Base-by-base conservation (phyloP, 257 asterid genomes). In the Forsythia viridissima region DNA sequence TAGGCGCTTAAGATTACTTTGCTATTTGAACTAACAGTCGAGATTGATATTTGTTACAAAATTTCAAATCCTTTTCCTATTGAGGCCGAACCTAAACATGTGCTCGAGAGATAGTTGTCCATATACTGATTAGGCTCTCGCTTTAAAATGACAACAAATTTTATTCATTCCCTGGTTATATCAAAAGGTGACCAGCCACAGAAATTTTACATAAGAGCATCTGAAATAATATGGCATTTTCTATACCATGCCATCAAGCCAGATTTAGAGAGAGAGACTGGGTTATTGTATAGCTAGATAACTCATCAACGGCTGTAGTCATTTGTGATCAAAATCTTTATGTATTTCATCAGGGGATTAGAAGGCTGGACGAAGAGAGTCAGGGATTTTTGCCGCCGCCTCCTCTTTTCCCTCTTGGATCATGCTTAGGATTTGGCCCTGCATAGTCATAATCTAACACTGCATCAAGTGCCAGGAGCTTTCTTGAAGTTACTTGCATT, bases 381-480 rank as follows among this genome's bases (percentile, higher is more conserved):
- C 80, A 89, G 39, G 89, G 97, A 67, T 79, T 78, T 77, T 74
- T 89, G 82, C 89, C 86, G 12, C 88, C 88, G 5, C 89, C 90
- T 9, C 92, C 91, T 73, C 39, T 90, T 88, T 24, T 91, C 73
- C 96, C 94, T 79, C 91, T 86, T 9, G 97, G 92, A n/a, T 92
- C 97, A 51, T 94, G 97, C 90, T 80, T 91, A 1, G 84, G 87
- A 68, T 92, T 92, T 8, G 97, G 86, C 8, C 96, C 93, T 0
- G 97, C 91, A 18, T 89, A 79, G 71, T 89, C 97, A 37, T 94
- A 94, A 84, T 92, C 98, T 51, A 89, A 78, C 72, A 80, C 74
- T 0, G 77, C 76, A 10, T 84, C 84, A 3, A 82, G 24, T 72
- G 61, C 80, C 61, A 91, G n/a, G 8, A 89, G 84, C 86, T 93